phyloP scores from a whole-genome alignment of 1,139 yeast genomes.

The Blastobotrys ciferrii region DNA sequence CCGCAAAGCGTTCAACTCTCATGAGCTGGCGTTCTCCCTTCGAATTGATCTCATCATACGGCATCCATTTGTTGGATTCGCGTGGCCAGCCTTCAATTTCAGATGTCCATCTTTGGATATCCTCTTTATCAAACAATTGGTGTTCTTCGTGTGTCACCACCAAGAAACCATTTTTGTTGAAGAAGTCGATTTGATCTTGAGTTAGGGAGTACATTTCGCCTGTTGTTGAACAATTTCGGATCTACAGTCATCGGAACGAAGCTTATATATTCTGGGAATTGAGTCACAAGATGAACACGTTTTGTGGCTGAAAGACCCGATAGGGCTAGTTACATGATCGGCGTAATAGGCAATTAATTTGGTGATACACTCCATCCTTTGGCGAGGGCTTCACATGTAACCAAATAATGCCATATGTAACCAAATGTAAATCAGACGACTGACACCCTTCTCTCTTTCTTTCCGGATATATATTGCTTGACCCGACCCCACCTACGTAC shows the following conservation, averaged over 20 bases:
- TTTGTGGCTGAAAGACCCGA: background rate
- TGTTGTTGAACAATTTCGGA: too few relatives aligned
- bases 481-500: background rate
- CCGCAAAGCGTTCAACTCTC: constrained; percentile 19
- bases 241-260: too few relatives aligned
- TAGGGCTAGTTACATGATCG: background rate
- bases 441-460: background rate
- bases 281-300: background rate
- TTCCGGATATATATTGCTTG: background rate
- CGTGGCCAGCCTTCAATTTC: constrained; percentile 20
- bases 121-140: constrained; percentile 15
- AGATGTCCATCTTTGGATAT: constrained; percentile 18
- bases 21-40: constrained; percentile 21
- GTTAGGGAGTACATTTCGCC: constrained; percentile 1
- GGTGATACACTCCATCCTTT: too few relatives aligned
- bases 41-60: constrained; percentile 20
- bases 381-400: background rate
- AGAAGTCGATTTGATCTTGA: constrained; percentile 17
- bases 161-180: constrained; percentile 18
- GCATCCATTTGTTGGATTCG: constrained; percentile 21
- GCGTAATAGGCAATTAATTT: background rate
- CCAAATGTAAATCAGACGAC: background rate
- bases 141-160: constrained; percentile 18
- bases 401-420: too few relatives aligned
- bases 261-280: background rate